Conservation (phyloP, 2,329 filamentous ascomycete genomes). For the Epichloe aotearoae region DNA sequence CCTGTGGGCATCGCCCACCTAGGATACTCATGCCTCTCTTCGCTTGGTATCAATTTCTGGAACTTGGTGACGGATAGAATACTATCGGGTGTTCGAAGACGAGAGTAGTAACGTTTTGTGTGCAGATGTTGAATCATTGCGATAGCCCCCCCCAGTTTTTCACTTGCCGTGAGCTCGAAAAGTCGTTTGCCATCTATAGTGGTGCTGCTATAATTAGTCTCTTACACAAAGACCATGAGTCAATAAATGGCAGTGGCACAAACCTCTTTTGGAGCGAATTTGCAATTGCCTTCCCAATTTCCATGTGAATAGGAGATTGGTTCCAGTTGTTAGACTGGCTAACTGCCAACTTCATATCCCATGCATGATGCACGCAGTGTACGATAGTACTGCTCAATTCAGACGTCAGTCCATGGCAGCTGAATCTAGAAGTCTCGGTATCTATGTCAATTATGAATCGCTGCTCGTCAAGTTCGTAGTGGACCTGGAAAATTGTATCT, state of each 20-base stretch:
- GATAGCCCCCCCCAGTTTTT: constrained; percentile 7
- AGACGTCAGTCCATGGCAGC: constrained; percentile 9
- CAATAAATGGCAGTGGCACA: constrained; percentile 5
- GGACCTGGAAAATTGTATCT: constrained; percentile 15
- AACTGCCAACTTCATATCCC: constrained; percentile 18
- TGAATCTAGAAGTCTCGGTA: constrained; percentile 12
- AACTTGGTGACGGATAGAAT: constrained; percentile 14
- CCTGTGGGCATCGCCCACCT: constrained; percentile 1
- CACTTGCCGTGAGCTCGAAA: constrained; percentile 8
- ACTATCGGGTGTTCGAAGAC: constrained; percentile 2
- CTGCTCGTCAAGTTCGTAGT: constrained; percentile 8
- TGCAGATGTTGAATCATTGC: constrained; percentile 11
- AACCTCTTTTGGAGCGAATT: constrained; percentile 14
- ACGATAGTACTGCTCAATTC: constrained; percentile 14
- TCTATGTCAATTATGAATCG: constrained; percentile 15
- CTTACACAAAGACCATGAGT: background rate
- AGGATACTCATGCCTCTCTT: background rate
- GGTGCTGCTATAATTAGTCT: constrained; percentile 6
- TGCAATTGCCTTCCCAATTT: constrained; percentile 12
- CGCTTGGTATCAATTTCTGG: constrained; percentile 7
- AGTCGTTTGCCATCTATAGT: constrained; percentile 7
- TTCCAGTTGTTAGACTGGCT: constrained; percentile 6
- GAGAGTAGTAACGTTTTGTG: constrained; percentile 11
- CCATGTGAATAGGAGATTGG: constrained; percentile 7
- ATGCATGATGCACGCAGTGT: constrained; percentile 18